Base-by-base conservation (phyloP, 345 rosid genomes). In the Firmiana major region DNA sequence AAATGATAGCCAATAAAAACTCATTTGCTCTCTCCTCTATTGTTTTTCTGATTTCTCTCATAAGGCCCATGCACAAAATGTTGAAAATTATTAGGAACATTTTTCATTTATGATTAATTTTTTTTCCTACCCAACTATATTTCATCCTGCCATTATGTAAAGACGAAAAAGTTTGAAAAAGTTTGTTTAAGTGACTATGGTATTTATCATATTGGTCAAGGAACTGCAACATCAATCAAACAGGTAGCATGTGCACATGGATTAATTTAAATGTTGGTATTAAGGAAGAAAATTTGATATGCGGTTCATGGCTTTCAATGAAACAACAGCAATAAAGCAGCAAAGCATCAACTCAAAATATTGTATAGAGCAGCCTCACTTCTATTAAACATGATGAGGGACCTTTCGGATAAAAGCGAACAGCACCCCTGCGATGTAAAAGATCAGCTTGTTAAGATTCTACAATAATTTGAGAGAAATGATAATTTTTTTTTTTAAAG, bases 381-480 rank as follows among this genome's bases (percentile, higher is more conserved):
- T 93, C 97, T 66, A 94, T 86, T 15, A 78, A 48, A 77, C 97
- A 94, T 22, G 97, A 89, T 46, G 89, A 83, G 16, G 94, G 85
- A 66, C 95, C 95, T 81, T 83, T 88, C 1, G 97, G 97, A 77
- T 83, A 93, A 86, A 94, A 94, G 34, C 98, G 90, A 76, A 91
- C 95, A 75, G 90, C 90, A 24, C 79, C 79, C 58, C 73, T 67
- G 64, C 63, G 65, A 76, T 55, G 72, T 51, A 9, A 46, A 62
- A 48, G 51, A 31, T n/a, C 59, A 62, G 26, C 36, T 31, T 31
- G 43, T 22, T 8, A 55, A 21, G 28, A 8, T 21, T n/a, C 5
- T 7, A n/a, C 28, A 0, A 26, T 9, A 21, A 58, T 31, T 58
- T 22, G 6, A 22, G 2, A 58, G 15, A 31, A 63, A 16, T 63